Base-by-base conservation (phyloP, 2,329 filamentous ascomycete species). In the Fusarium pininemorale region DNA sequence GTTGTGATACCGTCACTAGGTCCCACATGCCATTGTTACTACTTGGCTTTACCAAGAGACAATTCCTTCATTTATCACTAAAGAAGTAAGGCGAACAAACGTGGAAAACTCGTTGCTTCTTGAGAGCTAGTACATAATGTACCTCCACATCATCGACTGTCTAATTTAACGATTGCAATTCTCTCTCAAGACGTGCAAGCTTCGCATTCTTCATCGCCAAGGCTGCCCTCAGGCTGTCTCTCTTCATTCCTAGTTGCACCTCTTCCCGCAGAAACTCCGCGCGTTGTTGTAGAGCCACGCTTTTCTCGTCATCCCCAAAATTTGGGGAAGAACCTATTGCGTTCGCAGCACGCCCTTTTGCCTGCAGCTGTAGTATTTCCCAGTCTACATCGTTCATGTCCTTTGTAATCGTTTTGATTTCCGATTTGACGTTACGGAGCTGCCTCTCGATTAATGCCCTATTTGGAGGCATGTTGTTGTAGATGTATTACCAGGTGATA, bases 31-130 rank as follows among this genome's bases (percentile, higher is more conserved):
- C 10, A 1, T 12, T 48, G 1, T 2, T 16, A 8, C 26, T 16
- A 22, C 5, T 15, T 28, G 5, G 6, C 20, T 22, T 28, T 7
- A 48, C 13, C 9, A 22, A 30, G 20, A 22, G 4, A 22, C 8
- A 28, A 15, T 15, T 15, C 4, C 3, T 22, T 15, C 14, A 1
- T 8, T n/a, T 8, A 12, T 30, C 14, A n/a, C 5, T 9, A 16
- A 30, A 4, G 2, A 6, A 16, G 10, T 8, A 22, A 14, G 5
- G 7, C 24, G 1, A 1, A 3, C 5, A 20, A 10, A 20, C 2
- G 5, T 20, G 0, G 18, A 1, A 14, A 47, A 20, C 5, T 20
- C 18, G 26, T 26, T 7, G 8, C 35, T 18, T 45, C 24, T 26
- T 3, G 0, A 22, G 18, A 15, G 1, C 8, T 1, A 28, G 18